phyloP scores from a whole-genome alignment of 495 filamentous ascomycete species.

The Tuber microsphaerosporum region DNA sequence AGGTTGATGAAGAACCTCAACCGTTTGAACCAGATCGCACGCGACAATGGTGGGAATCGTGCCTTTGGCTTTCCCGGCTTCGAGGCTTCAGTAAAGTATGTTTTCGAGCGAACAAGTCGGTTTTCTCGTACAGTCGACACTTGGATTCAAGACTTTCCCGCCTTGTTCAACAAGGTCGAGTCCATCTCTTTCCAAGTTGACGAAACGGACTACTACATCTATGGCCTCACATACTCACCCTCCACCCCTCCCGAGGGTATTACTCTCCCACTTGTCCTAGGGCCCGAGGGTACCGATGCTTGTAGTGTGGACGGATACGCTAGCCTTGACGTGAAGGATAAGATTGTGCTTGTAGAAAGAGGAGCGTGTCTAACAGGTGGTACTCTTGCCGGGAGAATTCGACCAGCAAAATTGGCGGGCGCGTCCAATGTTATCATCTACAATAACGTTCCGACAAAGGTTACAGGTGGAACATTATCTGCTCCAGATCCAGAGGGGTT shows the following conservation, averaged over 20 bases:
- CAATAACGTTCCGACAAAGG: slow-evolving; percentile 32
- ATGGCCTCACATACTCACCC: slow-evolving; percentile 45
- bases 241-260: slow-evolving; percentile 45
- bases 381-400: slow-evolving; percentile 45
- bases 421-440: slow-evolving; percentile 46
- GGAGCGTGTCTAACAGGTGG: slow-evolving; percentile 43
- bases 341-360: slow-evolving; percentile 47
- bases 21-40: slow-evolving; percentile 45
- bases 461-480: slow-evolving; percentile 42
- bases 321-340: slow-evolving; percentile 44
- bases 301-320: slow-evolving; percentile 44
- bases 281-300: slow-evolving; percentile 42
- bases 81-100: slow-evolving; percentile 46
- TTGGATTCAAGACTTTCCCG: slow-evolving; percentile 49
- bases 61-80: slow-evolving; percentile 50
- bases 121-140: slow-evolving; percentile 47
- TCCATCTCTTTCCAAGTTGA: slow-evolving; percentile 44
- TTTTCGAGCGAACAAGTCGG: slow-evolving; percentile 42
- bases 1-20: slow-evolving; percentile 42
- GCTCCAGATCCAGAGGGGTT: slow-evolving; percentile 40
- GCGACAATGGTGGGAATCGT: slow-evolving; percentile 46
- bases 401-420: slow-evolving; percentile 43
- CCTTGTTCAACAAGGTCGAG: slow-evolving; percentile 43
- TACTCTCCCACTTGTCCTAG: slow-evolving; percentile 44
- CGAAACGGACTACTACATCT: slow-evolving; percentile 42